Evolutionary conservation across 768 basidiomycete genomes (phyloP), one percentile per base, ranked within the genome.

Genomic region (Suillus sp.): DNA sequence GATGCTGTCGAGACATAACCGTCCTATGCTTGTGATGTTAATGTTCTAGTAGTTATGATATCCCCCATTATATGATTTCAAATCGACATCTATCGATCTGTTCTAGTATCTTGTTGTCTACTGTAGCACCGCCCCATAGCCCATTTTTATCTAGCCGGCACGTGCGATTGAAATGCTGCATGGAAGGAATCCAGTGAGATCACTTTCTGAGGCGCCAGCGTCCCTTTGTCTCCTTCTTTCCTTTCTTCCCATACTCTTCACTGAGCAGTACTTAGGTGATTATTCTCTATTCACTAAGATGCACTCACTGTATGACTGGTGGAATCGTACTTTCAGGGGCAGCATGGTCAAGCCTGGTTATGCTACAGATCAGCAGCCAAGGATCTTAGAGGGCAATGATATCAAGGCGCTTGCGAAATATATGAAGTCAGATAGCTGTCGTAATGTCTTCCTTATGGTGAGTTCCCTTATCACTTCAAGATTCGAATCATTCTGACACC

Each of bases 381-480:
- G 60, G 34, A 50, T 66, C n/a, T 71, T 81, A 13, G 72, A 78
- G 18, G 75, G 53, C 18, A 72, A 73, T 48, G 81, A 84, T 60
- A 65, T 84, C 10, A 68, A 75, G 11, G 77, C 78, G 1, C 74
- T 92, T 11, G 89, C 86, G 4, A 81, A 86, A 63, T 91, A 89
- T 74, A 89, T 93, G 66, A 79, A 86, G 64, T 90, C 90, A 1
- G 78, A 84, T 37, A 74, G 80, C 62, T 93, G 91, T 77, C 84
- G 81, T 66, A 88, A 86, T 27, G 78, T 93, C 14, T 85, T 87
- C 62, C 78, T 93, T 59, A 91, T 93, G 91, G 91, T 92, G 63
- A 74, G 61, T 62, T 32, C 40, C 40, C 42, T 18, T 58, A 32
- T 38, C 25, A 1, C 16, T 9, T 5, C 16, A 50, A 18, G 48